phyloP scores from a whole-genome alignment of 2,329 filamentous ascomycete genomes.

The Pestalotiopsis sp. region DNA sequence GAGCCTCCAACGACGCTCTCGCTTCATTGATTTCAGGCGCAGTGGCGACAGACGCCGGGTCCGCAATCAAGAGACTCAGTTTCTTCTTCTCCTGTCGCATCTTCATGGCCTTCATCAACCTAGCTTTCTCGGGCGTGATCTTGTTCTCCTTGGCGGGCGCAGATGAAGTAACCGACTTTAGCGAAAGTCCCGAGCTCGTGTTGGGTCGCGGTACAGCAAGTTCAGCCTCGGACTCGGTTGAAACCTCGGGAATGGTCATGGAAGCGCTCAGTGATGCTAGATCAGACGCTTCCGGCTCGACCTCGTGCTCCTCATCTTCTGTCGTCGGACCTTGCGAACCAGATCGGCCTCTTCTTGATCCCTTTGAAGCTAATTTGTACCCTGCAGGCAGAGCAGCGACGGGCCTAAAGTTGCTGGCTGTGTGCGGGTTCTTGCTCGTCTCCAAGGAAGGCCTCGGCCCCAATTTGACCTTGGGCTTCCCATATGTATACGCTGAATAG shows the following conservation, averaged over 20 bases:
- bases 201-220: conserved; percentile 39
- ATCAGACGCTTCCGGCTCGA: conserved; percentile 30
- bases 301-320: conserved; percentile 30
- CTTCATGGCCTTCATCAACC: conserved; percentile 92
- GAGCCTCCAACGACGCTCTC: conserved; percentile 1
- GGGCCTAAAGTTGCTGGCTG: conserved; percentile 64
- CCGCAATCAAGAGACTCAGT: conserved; percentile 32
- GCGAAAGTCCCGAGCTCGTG: conserved; percentile 46
- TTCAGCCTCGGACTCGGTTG: conserved; percentile 29
- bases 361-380: conserved; percentile 68
- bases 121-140: conserved; percentile 85
- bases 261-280: conserved; percentile 37
- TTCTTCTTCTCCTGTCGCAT: conserved; percentile 77
- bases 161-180: conserved; percentile 44
- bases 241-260: conserved; percentile 33
- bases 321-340: conserved; percentile 27
- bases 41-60: conserved; percentile 26
- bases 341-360: conserved; percentile 50
- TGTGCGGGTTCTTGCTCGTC: conserved; percentile 59
- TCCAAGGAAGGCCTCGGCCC: conserved; percentile 81
- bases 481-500: conserved; percentile 49
- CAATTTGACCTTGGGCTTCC: conserved; percentile 83
- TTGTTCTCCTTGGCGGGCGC: conserved; percentile 40
- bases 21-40: conserved; percentile 22
- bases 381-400: conserved; percentile 79